phyloP scores from a whole-genome alignment of 2,329 filamentous ascomycete genomes.

The Allantophomopsis cytisporea region DNA sequence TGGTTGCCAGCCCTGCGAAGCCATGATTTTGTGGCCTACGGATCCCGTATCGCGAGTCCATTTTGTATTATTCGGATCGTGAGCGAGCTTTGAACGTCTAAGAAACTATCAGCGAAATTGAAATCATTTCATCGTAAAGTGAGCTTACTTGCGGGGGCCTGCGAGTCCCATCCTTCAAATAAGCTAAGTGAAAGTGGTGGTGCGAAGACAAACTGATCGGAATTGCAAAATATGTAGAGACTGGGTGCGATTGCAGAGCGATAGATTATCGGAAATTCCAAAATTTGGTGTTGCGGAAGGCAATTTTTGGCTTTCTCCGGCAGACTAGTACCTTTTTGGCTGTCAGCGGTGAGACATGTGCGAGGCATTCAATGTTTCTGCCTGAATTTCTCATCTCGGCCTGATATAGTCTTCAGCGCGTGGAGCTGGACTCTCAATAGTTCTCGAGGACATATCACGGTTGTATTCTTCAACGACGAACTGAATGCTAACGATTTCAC shows the following conservation, averaged over 20 bases:
- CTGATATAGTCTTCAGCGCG: too few relatives aligned
- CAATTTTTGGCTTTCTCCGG: neutral
- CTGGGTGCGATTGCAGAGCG: neutral
- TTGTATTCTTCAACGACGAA: too few relatives aligned
- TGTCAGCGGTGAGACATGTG: neutral
- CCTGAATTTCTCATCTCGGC: too few relatives aligned
- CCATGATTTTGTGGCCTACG: conserved; percentile 84
- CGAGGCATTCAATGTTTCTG: too few relatives aligned
- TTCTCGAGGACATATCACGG: too few relatives aligned
- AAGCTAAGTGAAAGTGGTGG: neutral
- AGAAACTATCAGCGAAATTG: conserved; percentile 26
- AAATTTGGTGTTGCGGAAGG: neutral
- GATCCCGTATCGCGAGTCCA: conserved; percentile 74
- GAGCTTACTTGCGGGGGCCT: conserved; percentile 48
- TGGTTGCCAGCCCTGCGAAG: conserved; percentile 80
- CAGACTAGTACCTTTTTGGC: neutral
- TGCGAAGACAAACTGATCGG: neutral
- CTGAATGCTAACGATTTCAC: too few relatives aligned
- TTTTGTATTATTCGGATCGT: conserved; percentile 90
- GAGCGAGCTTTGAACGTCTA: conserved; percentile 52
- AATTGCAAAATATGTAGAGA: neutral
- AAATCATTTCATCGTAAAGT: conserved; percentile 3
- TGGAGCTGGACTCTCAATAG: too few relatives aligned
- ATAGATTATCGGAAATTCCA: too few relatives aligned
- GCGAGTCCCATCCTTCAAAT: conserved; percentile 48